These are phyloP conservation scores for Coniochaeta sp. DNA, from an alignment of 2,329 filamentous ascomycete genomes.

Conservation along the genomic window DNA sequence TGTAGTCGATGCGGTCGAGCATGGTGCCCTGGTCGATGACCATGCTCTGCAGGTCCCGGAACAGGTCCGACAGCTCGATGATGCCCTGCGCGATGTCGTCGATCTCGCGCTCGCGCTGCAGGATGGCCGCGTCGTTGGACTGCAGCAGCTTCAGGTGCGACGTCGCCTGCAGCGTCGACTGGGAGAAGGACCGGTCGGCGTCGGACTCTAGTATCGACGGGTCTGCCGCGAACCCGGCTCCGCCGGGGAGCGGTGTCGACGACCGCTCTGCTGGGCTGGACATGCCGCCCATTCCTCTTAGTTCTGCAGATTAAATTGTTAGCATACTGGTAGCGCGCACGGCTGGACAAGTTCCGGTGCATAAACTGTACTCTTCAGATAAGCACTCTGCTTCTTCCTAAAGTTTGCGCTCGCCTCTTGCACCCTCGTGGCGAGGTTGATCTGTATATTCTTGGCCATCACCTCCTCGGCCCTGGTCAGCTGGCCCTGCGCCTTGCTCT, in stretches of 20 bases:
- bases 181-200: constrained; percentile 85
- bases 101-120: constrained; percentile 91
- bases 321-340: constrained; percentile 8
- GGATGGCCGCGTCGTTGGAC: constrained; percentile 76
- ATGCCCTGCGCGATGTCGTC: constrained; percentile 98
- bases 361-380: constrained; percentile 72
- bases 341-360: background rate
- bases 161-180: constrained; percentile 78
- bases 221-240: constrained; percentile 42
- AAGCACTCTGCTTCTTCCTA: constrained; percentile 94
- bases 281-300: constrained; percentile 61
- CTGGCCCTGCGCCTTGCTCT: constrained; percentile 64
- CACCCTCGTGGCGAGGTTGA: constrained; percentile 78
- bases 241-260: constrained; percentile 35
- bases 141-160: constrained; percentile 59
- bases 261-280: constrained; percentile 43
- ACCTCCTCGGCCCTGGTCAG: constrained; percentile 81
- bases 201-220: constrained; percentile 90
- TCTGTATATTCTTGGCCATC: constrained; percentile 95
- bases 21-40: constrained; percentile 88
- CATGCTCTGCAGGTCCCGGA: constrained; percentile 93
- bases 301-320: constrained; percentile 43
- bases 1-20: constrained; percentile 94
- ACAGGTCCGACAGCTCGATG: constrained; percentile 93
- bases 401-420: constrained; percentile 90